Base-by-base conservation (phyloP, 768 basidiomycete genomes). In the Pulveroboletus sp. region DNA sequence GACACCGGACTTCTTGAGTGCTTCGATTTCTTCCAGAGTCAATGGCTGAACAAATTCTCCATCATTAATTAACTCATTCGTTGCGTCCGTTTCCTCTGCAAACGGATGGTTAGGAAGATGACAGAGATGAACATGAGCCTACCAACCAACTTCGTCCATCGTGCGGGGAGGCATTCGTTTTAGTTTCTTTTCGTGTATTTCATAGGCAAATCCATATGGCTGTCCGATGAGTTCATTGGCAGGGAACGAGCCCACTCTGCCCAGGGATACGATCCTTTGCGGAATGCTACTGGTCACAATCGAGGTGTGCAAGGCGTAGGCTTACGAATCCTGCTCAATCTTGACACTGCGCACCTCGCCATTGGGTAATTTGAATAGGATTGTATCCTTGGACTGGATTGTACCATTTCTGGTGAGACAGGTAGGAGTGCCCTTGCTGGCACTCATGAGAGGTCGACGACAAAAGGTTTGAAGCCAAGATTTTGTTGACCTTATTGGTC, bases 1-100 rank as follows among this genome's bases (percentile, higher is more conserved):
- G 1, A 84, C 72, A 5, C 94, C 94, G 40, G 90, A 81, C 43
- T 84, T 79, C 62, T 94, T 91, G 50, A 97, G 69, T 7, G 78
- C 74, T 59, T 87, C 81, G 42, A 99, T 97, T 63, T 97, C 95
- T 35, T 81, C 82, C 23, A 81, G 67, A 2, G 89, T 89, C 50
- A 97, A 69, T 24, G 90, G 87, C 56, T 95, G 91, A 1, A 94
- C 87, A 45, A 82, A 80, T 60, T 84, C 78, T 3, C 84, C 87
- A 52, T 95, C 94, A 58, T 89, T 87, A 20, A 99, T 99, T 4
- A 93, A 77, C 61, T 99, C 94, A 60, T 99, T 99, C 4, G 94
- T 99, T 2, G 94, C 95, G 43, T 89, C 87, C 12, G 94, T 97
- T 61, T 97, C 95, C 82, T 94, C 95, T 95, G 58, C 10, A 32